These are phyloP conservation scores for Termitomyces sp. DNA, from an alignment of 768 basidiomycete genomes.

Conservation along the genomic window DNA sequence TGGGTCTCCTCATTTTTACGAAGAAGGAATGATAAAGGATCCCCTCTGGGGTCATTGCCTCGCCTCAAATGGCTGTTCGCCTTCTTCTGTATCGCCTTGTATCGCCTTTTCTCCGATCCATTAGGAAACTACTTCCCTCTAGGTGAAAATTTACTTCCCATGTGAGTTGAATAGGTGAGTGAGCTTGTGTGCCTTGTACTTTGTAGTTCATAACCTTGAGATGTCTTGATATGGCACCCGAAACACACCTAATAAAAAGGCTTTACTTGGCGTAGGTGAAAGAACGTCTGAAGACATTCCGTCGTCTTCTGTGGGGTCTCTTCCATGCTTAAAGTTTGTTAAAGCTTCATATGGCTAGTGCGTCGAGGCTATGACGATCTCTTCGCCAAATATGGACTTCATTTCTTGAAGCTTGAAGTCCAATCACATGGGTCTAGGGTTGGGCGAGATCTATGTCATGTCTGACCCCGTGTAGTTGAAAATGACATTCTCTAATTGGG, in stretches of 20 bases:
- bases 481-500: not conserved
- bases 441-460: not conserved
- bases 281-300: not conserved
- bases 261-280: not conserved
- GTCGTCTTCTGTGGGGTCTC: not conserved
- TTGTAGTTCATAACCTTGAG: not conserved
- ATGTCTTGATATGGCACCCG: not conserved
- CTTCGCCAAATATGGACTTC: not conserved
- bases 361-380: not conserved
- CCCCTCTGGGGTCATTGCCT: no score
- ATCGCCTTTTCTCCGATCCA: not conserved
- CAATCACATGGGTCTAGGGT: not conserved
- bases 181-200: not conserved
- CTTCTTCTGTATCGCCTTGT: not conserved
- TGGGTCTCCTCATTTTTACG: not conserved
- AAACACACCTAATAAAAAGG: not conserved
- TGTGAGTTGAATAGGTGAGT: not conserved
- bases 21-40: not conserved
- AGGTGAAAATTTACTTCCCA: not conserved
- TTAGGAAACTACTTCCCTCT: not conserved
- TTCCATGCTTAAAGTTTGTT: not conserved
- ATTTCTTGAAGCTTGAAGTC: not conserved
- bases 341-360: not conserved
- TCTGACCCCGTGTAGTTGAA: not conserved
- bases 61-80: not conserved